These are phyloP conservation scores for Trypanosoma cruzi DNA, from an alignment of 208 protist genomes.

Conservation along the genomic window DNA sequence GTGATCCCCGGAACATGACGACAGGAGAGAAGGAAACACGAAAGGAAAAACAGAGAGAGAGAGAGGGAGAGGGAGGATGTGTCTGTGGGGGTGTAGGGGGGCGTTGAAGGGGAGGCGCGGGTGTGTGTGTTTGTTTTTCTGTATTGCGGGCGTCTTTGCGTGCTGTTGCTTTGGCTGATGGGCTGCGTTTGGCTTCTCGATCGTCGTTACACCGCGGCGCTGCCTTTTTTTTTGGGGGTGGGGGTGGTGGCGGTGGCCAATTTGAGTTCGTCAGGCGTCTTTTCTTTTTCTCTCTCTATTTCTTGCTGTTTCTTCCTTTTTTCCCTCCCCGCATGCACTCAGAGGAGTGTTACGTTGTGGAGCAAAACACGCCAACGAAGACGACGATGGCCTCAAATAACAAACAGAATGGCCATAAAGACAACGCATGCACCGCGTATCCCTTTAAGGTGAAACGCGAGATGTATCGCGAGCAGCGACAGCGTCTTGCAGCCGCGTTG, in stretches of 20 bases:
- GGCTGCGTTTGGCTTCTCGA: neutral
- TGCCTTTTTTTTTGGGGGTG: no score
- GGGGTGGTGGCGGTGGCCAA: no score
- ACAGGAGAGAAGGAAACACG: no score
- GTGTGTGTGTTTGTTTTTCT: slow-evolving; percentile 1
- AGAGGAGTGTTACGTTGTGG: neutral
- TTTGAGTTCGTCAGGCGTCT: no score
- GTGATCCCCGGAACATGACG: no score
- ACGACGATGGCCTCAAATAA: slow-evolving; percentile 6
- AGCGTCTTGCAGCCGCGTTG: slow-evolving; percentile 61
- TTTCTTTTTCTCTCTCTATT: no score
- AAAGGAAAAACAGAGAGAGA: no score
- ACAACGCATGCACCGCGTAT: slow-evolving; percentile 41
- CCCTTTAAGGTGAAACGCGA: slow-evolving; percentile 65
- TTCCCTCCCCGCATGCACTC: neutral
- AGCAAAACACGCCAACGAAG: neutral
- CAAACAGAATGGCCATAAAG: slow-evolving; percentile 2
- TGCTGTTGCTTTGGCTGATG: slow-evolving; percentile 1
- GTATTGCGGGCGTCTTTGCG: slow-evolving; percentile 3
- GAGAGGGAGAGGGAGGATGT: no score
- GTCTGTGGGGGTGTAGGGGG: no score
- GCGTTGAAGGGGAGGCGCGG: neutral
- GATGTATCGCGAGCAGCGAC: slow-evolving; percentile 90
- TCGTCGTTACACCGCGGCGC: neutral
- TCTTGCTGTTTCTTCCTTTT: no score